A percentile compares a stretch with the other conserved stretches of the same genome.
These are phyloP conservation scores for Maudiozyma serrabonitensis DNA, from an alignment of 805 yeast species.

Conservation along the genomic window DNA sequence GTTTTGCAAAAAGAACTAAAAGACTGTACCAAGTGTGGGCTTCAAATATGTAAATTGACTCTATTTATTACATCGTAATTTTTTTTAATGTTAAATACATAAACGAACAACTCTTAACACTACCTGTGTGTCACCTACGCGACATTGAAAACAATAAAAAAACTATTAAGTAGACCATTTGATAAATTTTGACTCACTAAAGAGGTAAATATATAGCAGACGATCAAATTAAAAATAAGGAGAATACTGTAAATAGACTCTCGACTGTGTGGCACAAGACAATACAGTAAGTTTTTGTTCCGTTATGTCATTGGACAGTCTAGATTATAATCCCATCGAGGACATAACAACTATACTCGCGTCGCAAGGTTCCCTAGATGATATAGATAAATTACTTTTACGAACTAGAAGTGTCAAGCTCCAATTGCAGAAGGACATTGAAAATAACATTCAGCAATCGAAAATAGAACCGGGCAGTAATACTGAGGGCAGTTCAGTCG, in stretches of 20 bases:
- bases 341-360: constrained; percentile 45
- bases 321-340: constrained; percentile 42
- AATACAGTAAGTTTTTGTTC: not conserved
- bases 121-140: too few species aligned
- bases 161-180: too few species aligned
- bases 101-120: too few species aligned
- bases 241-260: too few species aligned
- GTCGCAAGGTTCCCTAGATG: constrained; percentile 40
- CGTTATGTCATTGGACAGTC: constrained; percentile 17
- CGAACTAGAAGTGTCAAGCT: constrained; percentile 44
- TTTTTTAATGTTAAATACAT: too few species aligned
- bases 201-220: not conserved
- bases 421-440: constrained; percentile 39
- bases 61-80: too few species aligned
- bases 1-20: too few species aligned
- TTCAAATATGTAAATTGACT: too few species aligned
- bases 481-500: constrained; percentile 9
- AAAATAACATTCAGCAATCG: constrained; percentile 7
- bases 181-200: not conserved
- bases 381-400: constrained; percentile 40
- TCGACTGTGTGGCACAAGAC: not conserved
- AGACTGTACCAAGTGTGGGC: too few species aligned
- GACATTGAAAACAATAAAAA: too few species aligned
- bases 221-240: too few species aligned
- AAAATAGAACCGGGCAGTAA: constrained; percentile 9